Percentiles rank a stretch among this genome's conserved stretches.
These are phyloP conservation scores for Andrographis paniculata DNA, from an alignment of 305 asterid genomes.

Conservation along the genomic window DNA sequence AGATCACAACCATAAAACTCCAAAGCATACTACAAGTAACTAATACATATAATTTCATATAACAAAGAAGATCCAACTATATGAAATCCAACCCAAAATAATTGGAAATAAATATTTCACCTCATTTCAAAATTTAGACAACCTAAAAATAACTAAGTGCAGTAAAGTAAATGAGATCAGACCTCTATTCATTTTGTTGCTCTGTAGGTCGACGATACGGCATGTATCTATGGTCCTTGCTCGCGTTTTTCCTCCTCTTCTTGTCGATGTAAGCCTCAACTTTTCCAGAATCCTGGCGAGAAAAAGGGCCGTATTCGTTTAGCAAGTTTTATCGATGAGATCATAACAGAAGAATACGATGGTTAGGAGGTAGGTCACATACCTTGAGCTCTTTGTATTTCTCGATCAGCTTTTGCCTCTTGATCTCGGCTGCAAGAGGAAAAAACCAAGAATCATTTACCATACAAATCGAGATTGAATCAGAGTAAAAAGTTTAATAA, in stretches of 20 bases:
- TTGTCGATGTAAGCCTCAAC: slow-evolving; percentile 76
- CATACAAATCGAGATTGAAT: too few relatives aligned
- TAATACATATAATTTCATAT: too few relatives aligned
- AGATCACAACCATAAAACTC: too few relatives aligned
- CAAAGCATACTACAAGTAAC: too few relatives aligned
- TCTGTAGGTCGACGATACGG: slow-evolving; percentile 71
- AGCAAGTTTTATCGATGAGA: neutral
- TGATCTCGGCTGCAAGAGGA: slow-evolving; percentile 63
- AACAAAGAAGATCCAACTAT: too few relatives aligned
- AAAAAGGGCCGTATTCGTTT: neutral
- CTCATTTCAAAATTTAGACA: too few relatives aligned
- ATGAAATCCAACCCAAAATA: too few relatives aligned
- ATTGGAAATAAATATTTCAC: too few relatives aligned
- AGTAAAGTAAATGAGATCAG: too few relatives aligned
- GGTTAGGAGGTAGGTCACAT: slow-evolving; percentile 2
- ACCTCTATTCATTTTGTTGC: slow-evolving; percentile 23
- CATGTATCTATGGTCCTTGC: slow-evolving; percentile 78
- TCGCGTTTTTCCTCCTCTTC: slow-evolving; percentile 74
- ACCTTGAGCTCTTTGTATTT: slow-evolving; percentile 87
- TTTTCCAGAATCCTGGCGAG: slow-evolving; percentile 63
- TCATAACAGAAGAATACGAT: neutral
- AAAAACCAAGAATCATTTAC: too few relatives aligned
- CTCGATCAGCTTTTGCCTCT: slow-evolving; percentile 62
- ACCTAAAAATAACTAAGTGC: too few relatives aligned
- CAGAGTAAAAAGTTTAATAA: too few relatives aligned